Percentiles rank a stretch among this genome's conserved stretches.
Conservation (phyloP, 2,329 filamentous ascomycete species). For the Mycocentrospora acerina region DNA sequence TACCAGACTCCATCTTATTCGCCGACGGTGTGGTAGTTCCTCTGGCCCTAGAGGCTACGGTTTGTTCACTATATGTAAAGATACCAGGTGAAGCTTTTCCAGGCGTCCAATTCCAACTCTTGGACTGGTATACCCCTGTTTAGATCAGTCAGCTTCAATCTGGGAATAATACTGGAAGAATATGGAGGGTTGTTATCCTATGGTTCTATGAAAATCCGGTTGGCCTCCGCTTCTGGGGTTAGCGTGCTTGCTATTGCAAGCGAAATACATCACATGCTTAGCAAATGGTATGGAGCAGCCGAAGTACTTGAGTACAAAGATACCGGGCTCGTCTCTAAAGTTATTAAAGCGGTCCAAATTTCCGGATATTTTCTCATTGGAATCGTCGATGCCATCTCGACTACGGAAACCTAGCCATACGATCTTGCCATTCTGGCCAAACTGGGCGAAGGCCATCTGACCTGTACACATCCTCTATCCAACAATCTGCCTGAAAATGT, state of each 20-base stretch:
- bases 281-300: slow-evolving; percentile 22
- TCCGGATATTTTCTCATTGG: slow-evolving; percentile 42
- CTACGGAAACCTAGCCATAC: slow-evolving; percentile 17
- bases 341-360: slow-evolving; percentile 39
- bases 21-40: slow-evolving; percentile 45
- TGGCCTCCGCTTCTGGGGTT: slow-evolving; percentile 43
- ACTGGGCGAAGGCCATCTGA: slow-evolving; percentile 39
- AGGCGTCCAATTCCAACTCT: slow-evolving; percentile 31
- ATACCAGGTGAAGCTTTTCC: slow-evolving; percentile 21
- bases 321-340: slow-evolving; percentile 35
- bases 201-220: slow-evolving; percentile 46
- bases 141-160: slow-evolving; percentile 22
- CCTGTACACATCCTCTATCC: slow-evolving; percentile 39
- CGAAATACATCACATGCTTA: slow-evolving; percentile 20
- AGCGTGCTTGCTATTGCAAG: slow-evolving; percentile 43
- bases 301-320: slow-evolving; percentile 31
- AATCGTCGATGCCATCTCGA: slow-evolving; percentile 41
- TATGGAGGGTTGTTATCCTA: slow-evolving; percentile 51
- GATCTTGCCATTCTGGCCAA: slow-evolving; percentile 28
- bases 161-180: slow-evolving; percentile 45
- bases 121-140: slow-evolving; percentile 41
- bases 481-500: slow-evolving; percentile 32
- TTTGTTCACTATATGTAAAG: slow-evolving; percentile 43
- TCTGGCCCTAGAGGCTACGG: slow-evolving; percentile 45
- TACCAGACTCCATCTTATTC: slow-evolving; percentile 45